A percentile compares a stretch with the other conserved stretches of the same genome.
phyloP scores from a whole-genome alignment of 129 eudicot species.

The Solidago caesia region DNA sequence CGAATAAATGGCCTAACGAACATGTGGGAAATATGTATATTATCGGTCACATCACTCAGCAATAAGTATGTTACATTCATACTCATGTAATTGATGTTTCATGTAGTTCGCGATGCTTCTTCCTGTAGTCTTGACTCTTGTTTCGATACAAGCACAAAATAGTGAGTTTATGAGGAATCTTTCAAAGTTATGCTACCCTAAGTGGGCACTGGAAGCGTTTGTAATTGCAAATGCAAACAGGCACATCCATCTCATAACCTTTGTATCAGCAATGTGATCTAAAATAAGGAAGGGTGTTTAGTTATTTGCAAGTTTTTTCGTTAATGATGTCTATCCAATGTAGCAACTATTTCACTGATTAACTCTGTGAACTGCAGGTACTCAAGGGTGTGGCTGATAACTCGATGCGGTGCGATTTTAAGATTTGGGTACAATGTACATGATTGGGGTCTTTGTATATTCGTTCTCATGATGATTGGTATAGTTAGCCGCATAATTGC shows the following conservation, averaged over 20 bases:
- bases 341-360: background rate
- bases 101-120: constrained; percentile 86
- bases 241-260: constrained; percentile 33
- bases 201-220: constrained; percentile 94
- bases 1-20: too few relatives aligned
- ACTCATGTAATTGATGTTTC: constrained; percentile 6
- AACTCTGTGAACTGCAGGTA: constrained; percentile 47
- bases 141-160: constrained; percentile 52
- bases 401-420: constrained; percentile 65
- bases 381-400: constrained; percentile 75
- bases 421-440: constrained; percentile 52
- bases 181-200: constrained; percentile 72
- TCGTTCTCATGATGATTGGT: constrained; percentile 50
- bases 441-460: constrained; percentile 58
- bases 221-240: constrained; percentile 83
- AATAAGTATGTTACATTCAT: background rate
- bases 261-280: background rate
- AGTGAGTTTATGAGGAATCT: constrained; percentile 40
- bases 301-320: constrained; percentile 5
- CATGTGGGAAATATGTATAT: too few relatives aligned
- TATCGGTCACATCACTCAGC: too few relatives aligned
- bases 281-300: background rate
- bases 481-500: constrained; percentile 53
- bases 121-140: constrained; percentile 87
- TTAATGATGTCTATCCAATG: background rate